Evolutionary conservation across 192 early-diverging fungal species (phyloP).

Genomic region (Allomyces macrogynus): DNA sequence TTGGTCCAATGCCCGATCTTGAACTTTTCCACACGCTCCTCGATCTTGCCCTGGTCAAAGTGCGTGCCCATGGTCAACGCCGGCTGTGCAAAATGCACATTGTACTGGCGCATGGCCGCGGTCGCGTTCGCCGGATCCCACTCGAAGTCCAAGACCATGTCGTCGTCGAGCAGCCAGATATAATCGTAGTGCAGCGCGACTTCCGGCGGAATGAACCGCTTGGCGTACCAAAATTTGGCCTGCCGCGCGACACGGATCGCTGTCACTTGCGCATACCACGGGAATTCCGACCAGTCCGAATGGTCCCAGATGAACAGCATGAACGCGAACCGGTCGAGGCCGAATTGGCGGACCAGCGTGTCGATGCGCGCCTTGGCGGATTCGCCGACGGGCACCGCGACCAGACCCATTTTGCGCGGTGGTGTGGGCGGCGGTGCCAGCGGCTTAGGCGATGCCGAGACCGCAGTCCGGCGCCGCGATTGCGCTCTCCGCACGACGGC

Average conservation of each 20-base stretch:
- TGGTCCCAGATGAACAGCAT: neutral
- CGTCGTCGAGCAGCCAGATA: neutral
- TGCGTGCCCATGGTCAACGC: neutral
- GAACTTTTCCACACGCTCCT: neutral
- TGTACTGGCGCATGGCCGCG: neutral
- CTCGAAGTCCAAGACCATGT: neutral
- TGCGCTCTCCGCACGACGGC: no score
- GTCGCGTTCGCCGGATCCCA: neutral
- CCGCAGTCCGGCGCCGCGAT: no score
- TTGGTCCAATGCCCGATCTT: neutral
- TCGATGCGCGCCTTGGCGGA: neutral
- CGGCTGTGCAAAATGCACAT: neutral
- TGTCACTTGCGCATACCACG: neutral
- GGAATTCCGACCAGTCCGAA: neutral
- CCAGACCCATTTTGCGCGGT: neutral
- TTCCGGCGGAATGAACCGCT: neutral
- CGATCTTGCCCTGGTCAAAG: neutral
- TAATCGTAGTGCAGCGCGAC: neutral
- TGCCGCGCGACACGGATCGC: neutral
- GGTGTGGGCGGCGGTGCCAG: no score
- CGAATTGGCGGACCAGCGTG: neutral
- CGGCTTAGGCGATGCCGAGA: no score
- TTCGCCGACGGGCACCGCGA: neutral
- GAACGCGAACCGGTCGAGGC: neutral
- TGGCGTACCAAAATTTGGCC: neutral